phyloP scores from a whole-genome alignment of 2,329 filamentous ascomycete genomes.

The Trichoderma sp. region DNA sequence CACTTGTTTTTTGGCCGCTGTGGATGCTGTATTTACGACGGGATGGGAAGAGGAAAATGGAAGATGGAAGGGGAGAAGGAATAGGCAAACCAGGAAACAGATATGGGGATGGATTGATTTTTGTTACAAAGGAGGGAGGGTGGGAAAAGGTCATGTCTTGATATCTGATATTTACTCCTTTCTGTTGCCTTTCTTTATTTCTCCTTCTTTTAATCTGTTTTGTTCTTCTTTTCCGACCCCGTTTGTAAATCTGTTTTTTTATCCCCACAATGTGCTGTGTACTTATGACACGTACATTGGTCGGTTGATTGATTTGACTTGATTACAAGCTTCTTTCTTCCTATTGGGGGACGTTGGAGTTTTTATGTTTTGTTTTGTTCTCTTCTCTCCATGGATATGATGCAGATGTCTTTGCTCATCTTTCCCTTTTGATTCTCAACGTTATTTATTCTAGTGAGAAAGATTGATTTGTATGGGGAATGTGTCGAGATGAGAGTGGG shows the following conservation, averaged over 20 bases:
- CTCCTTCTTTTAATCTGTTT: not conserved
- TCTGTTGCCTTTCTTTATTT: not conserved
- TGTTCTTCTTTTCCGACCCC: not conserved
- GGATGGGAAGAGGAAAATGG: not conserved
- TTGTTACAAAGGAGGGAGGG: not conserved
- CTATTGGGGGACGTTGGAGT: not conserved
- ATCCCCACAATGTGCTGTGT: not conserved
- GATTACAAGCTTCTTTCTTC: not conserved
- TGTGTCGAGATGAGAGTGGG: not conserved
- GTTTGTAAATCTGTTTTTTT: not conserved
- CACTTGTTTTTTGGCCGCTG: not conserved
- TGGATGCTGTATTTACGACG: constrained; percentile 18
- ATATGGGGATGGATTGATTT: constrained; percentile 5
- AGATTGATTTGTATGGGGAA: not conserved
- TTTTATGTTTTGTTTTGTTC: not conserved
- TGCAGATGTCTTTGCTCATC: not conserved
- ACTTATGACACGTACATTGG: not conserved
- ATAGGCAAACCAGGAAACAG: not conserved
- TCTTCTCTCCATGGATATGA: not conserved
- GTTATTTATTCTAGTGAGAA: not conserved
- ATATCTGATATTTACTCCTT: constrained; percentile 21
- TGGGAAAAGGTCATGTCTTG: not conserved
- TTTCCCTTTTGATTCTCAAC: not conserved
- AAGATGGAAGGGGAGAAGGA: not conserved
- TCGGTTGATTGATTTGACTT: not conserved